Conservation (phyloP, 805 yeast genomes). For the Jamesozyma hellenica region DNA sequence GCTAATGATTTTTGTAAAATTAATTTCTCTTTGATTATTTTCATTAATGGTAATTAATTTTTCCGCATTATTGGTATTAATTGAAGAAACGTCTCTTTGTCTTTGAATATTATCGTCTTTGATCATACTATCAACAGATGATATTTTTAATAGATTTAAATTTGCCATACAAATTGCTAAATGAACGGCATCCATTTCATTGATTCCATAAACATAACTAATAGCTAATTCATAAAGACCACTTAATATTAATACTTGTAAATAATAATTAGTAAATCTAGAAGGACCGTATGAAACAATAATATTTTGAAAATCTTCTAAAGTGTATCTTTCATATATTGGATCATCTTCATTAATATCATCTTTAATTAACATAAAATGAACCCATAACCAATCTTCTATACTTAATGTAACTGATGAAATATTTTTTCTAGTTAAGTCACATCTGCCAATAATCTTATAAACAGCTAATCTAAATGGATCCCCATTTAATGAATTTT, state of each 20-base stretch:
- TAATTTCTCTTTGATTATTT: conserved; percentile 30
- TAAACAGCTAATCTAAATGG: conserved; percentile 86
- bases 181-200: conserved; percentile 83
- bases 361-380: conserved; percentile 65
- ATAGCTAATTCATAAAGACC: conserved; percentile 81
- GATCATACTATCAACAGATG: conserved; percentile 5
- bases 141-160: conserved; percentile 45
- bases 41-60: conserved; percentile 12
- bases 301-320: conserved; percentile 63
- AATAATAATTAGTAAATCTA: conserved; percentile 61
- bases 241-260: conserved; percentile 60
- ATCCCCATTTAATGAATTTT: conserved; percentile 58
- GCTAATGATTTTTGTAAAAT: conserved; percentile 59
- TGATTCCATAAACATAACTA: conserved; percentile 41
- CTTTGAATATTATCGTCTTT: conserved; percentile 4
- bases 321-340: conserved; percentile 58
- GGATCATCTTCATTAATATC: conserved; percentile 37
- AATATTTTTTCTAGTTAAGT: conserved; percentile 53
- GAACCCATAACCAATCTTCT: conserved; percentile 97
- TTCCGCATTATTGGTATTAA: conserved; percentile 13
- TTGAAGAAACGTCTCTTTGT: too few relatives aligned
- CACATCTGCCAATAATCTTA: conserved; percentile 87
- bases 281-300: conserved; percentile 63
- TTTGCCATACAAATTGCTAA: conserved; percentile 72
- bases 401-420: conserved; percentile 67